Evolutionary conservation across 2,329 filamentous ascomycete genomes (phyloP).

Genomic region (Botrytis hyacinthi): DNA sequence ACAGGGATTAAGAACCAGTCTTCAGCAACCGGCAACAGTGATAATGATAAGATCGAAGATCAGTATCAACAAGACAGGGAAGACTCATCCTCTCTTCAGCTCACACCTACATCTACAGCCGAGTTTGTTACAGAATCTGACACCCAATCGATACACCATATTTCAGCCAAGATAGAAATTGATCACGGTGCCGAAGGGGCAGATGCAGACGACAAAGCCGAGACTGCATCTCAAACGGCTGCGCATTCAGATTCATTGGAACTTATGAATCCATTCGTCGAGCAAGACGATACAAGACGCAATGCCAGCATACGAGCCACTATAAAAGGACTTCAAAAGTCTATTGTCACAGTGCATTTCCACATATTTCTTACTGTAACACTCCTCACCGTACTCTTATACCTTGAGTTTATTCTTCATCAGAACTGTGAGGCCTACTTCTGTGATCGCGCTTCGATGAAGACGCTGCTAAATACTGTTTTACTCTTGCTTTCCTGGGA

Average conservation of each 20-base stretch:
- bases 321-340: not conserved
- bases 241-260: not conserved
- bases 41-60: not conserved
- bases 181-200: accelerated
- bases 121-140: not conserved
- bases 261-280: not conserved
- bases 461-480: not conserved
- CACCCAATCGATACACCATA: not conserved
- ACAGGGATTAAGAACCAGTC: not conserved
- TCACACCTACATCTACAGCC: not conserved
- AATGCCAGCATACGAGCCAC: not conserved
- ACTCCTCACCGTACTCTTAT: not conserved
- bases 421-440: too few relatives aligned
- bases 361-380: not conserved
- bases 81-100: not conserved
- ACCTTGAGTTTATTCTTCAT: not conserved
- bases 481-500: not conserved
- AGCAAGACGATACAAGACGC: not conserved
- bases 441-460: not conserved
- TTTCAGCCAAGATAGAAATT: not conserved
- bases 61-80: not conserved
- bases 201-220: not conserved
- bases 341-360: accelerated
- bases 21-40: not conserved
- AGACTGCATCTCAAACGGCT: not conserved